A percentile compares a stretch with the other conserved stretches of the same genome.
Conservation (phyloP, 495 filamentous ascomycete species). For the Tuber indicum region DNA sequence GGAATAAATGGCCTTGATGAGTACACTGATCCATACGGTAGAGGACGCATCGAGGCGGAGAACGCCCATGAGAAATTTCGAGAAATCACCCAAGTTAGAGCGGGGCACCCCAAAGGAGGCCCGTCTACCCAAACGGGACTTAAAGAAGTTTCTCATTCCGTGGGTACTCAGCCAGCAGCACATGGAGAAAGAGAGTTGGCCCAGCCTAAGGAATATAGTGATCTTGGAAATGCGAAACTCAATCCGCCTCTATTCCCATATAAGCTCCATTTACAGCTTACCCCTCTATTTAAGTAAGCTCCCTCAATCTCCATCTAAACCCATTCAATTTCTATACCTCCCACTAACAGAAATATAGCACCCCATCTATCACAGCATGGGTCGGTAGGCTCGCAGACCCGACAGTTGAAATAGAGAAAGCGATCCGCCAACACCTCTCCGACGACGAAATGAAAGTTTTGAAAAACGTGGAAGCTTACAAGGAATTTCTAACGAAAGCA, state of each 20-base stretch:
- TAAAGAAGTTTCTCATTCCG: not conserved
- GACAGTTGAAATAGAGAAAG: slow-evolving; percentile 15
- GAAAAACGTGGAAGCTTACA: slow-evolving; percentile 17
- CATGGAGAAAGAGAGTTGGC: not conserved
- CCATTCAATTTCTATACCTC: not conserved
- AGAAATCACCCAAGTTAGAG: not conserved
- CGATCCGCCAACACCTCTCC: slow-evolving; percentile 14
- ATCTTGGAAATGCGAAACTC: not conserved
- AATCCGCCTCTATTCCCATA: slow-evolving; percentile 17
- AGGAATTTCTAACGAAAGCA: slow-evolving; percentile 16
- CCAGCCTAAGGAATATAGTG: not conserved
- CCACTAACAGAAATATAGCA: slow-evolving; percentile 4
- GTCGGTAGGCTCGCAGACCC: slow-evolving; percentile 9
- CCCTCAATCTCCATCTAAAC: not conserved
- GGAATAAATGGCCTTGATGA: not conserved
- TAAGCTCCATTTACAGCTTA: slow-evolving; percentile 26
- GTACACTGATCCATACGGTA: not conserved
- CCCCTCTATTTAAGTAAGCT: slow-evolving; percentile 26
- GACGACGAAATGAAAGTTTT: not conserved
- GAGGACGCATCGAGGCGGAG: not conserved
- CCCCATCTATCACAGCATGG: slow-evolving; percentile 13
- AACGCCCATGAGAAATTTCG: not conserved
- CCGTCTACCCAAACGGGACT: not conserved
- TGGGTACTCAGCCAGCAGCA: not conserved
- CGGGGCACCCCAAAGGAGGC: not conserved